phyloP scores from a whole-genome alignment of 2,329 filamentous ascomycete genomes.

The Exophiala alcalophila region DNA sequence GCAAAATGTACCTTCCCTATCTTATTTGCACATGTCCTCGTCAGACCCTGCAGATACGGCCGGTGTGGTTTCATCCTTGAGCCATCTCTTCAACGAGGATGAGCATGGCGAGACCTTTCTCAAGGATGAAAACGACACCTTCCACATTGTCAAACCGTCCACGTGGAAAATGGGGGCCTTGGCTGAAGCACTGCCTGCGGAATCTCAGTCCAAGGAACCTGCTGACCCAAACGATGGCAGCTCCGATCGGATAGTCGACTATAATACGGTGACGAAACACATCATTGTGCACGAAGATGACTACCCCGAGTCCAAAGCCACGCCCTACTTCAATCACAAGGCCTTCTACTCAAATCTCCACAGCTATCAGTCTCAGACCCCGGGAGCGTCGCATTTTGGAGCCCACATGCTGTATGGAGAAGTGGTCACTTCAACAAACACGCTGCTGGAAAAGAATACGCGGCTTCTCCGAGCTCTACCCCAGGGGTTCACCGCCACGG shows the following conservation, averaged over 20 bases:
- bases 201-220: slow-evolving; percentile 33
- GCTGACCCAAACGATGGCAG: slow-evolving; percentile 35
- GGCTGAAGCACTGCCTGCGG: slow-evolving; percentile 49
- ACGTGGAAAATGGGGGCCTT: slow-evolving; percentile 58
- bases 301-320: slow-evolving; percentile 68
- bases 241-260: slow-evolving; percentile 65
- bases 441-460: slow-evolving; percentile 87
- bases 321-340: slow-evolving; percentile 81
- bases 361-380: slow-evolving; percentile 58
- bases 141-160: slow-evolving; percentile 69
- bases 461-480: slow-evolving; percentile 73
- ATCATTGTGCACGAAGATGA: slow-evolving; percentile 68
- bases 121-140: slow-evolving; percentile 77
- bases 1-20: slow-evolving; percentile 71
- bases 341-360: slow-evolving; percentile 71
- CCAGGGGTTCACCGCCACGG: slow-evolving; percentile 80
- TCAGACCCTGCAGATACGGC: slow-evolving; percentile 62
- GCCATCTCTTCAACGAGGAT: slow-evolving; percentile 63
- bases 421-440: slow-evolving; percentile 91
- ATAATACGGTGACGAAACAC: slow-evolving; percentile 68
- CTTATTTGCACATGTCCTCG: slow-evolving; percentile 77
- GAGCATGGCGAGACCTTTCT: slow-evolving; percentile 69
- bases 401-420: slow-evolving; percentile 79
- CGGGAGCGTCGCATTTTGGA: slow-evolving; percentile 62
- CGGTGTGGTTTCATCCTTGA: slow-evolving; percentile 62